Percentiles rank a stretch among this genome's conserved stretches.
phyloP scores from a whole-genome alignment of 139 green algal species.

The Tetraselmis striata region DNA sequence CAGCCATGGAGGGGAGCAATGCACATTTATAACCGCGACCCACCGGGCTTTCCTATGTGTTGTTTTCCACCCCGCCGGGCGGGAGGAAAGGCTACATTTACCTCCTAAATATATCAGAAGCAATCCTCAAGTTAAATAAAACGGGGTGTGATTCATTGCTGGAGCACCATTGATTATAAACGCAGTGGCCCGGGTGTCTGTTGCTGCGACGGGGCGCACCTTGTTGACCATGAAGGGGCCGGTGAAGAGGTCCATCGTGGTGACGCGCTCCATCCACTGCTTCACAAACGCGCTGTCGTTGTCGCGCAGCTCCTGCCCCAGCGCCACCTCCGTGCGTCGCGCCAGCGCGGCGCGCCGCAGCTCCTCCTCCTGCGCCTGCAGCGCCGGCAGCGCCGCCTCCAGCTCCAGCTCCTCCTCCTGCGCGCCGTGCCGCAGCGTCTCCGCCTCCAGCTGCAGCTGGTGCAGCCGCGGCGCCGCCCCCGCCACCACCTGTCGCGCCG shows the following conservation, averaged over 20 bases:
- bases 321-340: background rate
- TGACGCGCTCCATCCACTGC: background rate
- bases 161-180: too few relatives aligned
- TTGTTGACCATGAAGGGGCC: background rate
- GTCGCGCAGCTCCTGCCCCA: conserved; percentile 1
- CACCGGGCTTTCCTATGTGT: too few relatives aligned
- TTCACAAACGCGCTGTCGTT: background rate
- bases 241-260: background rate
- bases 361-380: background rate
- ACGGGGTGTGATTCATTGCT: too few relatives aligned
- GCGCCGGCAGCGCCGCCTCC: background rate
- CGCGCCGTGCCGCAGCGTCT: background rate
- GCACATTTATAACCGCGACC: too few relatives aligned
- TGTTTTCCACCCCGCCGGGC: too few relatives aligned
- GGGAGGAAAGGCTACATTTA: too few relatives aligned
- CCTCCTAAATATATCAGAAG: too few relatives aligned
- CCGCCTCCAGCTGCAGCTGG: background rate
- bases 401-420: background rate
- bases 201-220: too few relatives aligned
- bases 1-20: too few relatives aligned
- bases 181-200: too few relatives aligned
- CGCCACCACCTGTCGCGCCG: background rate
- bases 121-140: too few relatives aligned
- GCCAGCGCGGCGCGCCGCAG: background rate
- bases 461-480: background rate